Evolutionary conservation across 108 stramenopile genomes (phyloP), one percentile per base, ranked within the genome.

Genomic region (Parietichytrium sp.): DNA sequence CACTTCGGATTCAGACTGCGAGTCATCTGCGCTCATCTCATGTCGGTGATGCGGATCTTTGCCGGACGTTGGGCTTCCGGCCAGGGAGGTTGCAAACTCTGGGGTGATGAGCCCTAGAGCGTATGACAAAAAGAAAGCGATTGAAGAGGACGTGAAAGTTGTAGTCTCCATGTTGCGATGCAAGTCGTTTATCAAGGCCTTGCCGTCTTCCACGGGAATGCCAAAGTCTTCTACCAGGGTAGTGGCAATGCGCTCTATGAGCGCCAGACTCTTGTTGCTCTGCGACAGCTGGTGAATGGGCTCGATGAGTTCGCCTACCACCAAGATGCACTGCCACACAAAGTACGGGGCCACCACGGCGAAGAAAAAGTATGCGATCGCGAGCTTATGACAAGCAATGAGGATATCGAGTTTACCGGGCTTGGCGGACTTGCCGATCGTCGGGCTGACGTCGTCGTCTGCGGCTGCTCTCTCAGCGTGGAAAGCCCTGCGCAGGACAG

Each of bases 81-180:
- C n/a, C n/a, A n/a, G n/a, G n/a, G n/a, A n/a, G n/a, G n/a, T n/a
- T n/a, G 61, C 61, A 72, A 72, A 72, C 38, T 72, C 61, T 6
- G 61, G 61, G 15, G 61, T 72, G 20, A 72, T 42, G 23, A 72
- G 42, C 0, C 61, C 61, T 42, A 72, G 36, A 12, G 38, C 33
- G 3, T 72, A 72, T 1, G 61, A 33, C 1, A 72, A 33, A 12
- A 3, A 10, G 45, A 72, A 45, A 42, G 38, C 61, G 20, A 72
- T 6, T n/a, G 45, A 72, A 20, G 38, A 45, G 15, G 61, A 72
- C 33, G 42, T 36, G 10, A 72, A n/a, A 25, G 61, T 72, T 12
- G 61, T 72, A 6, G 61, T 72, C 23, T 72, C 61, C 61, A 72
- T 72, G 61, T 20, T 72, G 10, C 61, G 61, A 38, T 72, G 61